Evolutionary conservation across 495 filamentous ascomycete species (phyloP), one percentile per base, ranked within the genome.

Genomic region (Podospora bellae-mahoneyi): DNA sequence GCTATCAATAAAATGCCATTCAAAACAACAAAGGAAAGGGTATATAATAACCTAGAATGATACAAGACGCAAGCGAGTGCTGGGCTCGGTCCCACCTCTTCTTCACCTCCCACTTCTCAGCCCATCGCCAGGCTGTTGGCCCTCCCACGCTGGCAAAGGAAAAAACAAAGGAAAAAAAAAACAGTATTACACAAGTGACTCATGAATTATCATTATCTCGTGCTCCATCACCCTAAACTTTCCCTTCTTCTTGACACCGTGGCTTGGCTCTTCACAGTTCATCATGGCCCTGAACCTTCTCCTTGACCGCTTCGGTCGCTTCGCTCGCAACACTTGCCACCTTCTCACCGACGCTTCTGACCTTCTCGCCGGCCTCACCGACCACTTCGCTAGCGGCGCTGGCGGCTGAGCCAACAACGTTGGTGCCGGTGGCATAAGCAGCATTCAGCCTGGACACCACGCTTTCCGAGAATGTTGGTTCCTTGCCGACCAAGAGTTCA

Each of bases 381-480:
- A 65, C 73, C 3, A 62, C 74, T 10, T 64, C 80, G 39, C 74
- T 78, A 13, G 75, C 78, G 9, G 79, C 48, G 64, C 77, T 80
- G 16, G 76, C 76, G 1, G 72, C 77, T 0, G 78, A 78, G 18
- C 55, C 23, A 20, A 58, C 0, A 76, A 66, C 16, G 71, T 26
- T 58, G 55, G 55, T 20, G 2, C 75, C 76, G 0, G 76, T 78
- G 0, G 75, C 74, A 59, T 88, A 87, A 0, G 88, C 91, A 2
- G 85, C 86, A 39, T 83, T 84, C 5, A 97, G 83, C 23, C 89
- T 85, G 65, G 81, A 87, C 80, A 93, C 85, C 0, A 94, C 89
- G 66, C 89, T 91, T 70, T 97, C 92, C 0, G 90, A 92, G 72
- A 92, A 97, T 16, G 88, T 85, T 5, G 92, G 90, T 75, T 97